These are phyloP conservation scores for Russula foetens DNA, from an alignment of 768 basidiomycete genomes.

Conservation along the genomic window DNA sequence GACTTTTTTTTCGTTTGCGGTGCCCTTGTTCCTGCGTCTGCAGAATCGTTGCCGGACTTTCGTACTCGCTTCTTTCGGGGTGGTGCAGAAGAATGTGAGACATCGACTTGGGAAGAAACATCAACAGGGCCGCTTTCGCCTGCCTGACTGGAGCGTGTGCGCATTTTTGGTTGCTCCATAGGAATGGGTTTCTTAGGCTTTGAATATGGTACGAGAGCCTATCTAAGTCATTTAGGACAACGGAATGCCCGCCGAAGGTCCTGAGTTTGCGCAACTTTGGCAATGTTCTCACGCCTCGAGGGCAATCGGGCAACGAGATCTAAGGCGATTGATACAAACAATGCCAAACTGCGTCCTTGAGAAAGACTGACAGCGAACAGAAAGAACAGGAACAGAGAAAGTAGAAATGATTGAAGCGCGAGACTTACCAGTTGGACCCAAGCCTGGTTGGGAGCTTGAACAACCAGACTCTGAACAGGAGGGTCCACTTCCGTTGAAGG, in stretches of 20 bases:
- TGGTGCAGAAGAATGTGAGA: not conserved
- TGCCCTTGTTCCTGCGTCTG: not conserved
- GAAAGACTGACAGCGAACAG: not conserved
- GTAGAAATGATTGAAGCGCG: slow-evolving; percentile 11
- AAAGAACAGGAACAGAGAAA: not conserved
- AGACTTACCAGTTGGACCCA: slow-evolving; percentile 47
- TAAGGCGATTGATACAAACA: not conserved
- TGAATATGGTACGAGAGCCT: not conserved
- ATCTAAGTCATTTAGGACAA: not conserved
- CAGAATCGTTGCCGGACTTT: not conserved
- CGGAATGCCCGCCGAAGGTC: not conserved
- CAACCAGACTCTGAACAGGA: slow-evolving; percentile 34
- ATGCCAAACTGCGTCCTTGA: not conserved
- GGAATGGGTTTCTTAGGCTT: not conserved
- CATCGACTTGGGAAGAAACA: slow-evolving; percentile 1
- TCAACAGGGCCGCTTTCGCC: not conserved
- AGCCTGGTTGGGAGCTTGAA: slow-evolving; percentile 53
- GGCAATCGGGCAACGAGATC: not conserved
- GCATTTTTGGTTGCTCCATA: not conserved
- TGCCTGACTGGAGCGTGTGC: not conserved
- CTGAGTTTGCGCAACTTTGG: not conserved
- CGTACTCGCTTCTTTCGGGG: slow-evolving; percentile 15
- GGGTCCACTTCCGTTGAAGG: slow-evolving; percentile 31
- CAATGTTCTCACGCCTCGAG: not conserved
- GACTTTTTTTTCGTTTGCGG: not conserved